Conservation (phyloP, 2,329 filamentous ascomycete species). For the Coleophoma cylindrospora region DNA sequence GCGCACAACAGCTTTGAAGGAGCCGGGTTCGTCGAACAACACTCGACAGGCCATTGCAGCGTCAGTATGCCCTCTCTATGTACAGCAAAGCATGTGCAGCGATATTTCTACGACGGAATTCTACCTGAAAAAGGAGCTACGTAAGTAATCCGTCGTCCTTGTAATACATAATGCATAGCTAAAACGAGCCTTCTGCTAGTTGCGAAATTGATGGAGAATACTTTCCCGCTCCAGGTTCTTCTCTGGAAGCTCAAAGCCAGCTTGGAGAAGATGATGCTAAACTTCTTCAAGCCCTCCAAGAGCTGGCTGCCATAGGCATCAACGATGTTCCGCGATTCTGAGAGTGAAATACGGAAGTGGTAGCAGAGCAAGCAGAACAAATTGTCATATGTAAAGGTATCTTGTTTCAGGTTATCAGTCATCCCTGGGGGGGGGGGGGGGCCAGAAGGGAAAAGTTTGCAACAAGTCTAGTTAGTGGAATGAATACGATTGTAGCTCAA, state of each 20-base stretch:
- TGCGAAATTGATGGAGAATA: slow-evolving; percentile 11
- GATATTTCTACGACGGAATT: slow-evolving; percentile 16
- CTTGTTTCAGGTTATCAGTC: too few relatives aligned
- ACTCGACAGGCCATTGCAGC: slow-evolving; percentile 19
- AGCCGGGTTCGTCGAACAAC: slow-evolving; percentile 17
- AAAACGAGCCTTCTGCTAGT: slow-evolving; percentile 1
- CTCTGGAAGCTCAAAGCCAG: background rate
- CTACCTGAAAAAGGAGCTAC: slow-evolving; percentile 10
- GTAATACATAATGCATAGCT: background rate
- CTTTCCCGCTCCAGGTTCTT: slow-evolving; percentile 4
- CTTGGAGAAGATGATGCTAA: slow-evolving; percentile 4
- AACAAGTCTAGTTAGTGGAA: too few relatives aligned
- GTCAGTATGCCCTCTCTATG: slow-evolving; percentile 17
- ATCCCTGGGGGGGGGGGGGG: too few relatives aligned
- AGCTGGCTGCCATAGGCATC: background rate
- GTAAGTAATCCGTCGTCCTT: slow-evolving; percentile 4
- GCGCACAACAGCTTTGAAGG: slow-evolving; percentile 18
- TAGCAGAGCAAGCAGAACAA: too few relatives aligned
- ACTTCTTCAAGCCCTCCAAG: slow-evolving; percentile 6
- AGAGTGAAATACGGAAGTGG: too few relatives aligned
- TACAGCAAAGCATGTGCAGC: slow-evolving; percentile 12
- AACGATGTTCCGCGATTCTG: too few relatives aligned
- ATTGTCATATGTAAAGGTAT: too few relatives aligned
- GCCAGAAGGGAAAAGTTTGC: too few relatives aligned
- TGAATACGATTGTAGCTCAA: too few relatives aligned